phyloP scores from a whole-genome alignment of 148 eudicot species.

The Agrostemma githago region DNA sequence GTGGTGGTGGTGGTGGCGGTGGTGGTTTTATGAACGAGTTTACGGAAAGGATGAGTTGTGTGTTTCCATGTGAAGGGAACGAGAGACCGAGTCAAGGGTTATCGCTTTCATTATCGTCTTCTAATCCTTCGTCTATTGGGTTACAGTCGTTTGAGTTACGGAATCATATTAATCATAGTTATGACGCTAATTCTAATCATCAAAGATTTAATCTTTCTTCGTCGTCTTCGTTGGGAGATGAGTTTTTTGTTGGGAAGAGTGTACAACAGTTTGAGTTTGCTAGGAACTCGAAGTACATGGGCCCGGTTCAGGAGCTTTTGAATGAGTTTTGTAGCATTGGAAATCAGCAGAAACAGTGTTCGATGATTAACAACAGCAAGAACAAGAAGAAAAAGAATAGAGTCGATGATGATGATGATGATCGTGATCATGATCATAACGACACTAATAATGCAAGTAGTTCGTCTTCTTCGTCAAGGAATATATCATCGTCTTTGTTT shows the following conservation, averaged over 20 bases:
- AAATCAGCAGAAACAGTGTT: constrained; percentile 26
- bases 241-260: constrained; percentile 30
- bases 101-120: constrained; percentile 71
- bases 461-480: constrained; percentile 30
- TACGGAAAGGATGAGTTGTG: constrained; percentile 42
- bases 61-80: constrained; percentile 73
- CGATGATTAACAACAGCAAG: constrained; percentile 15
- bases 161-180: constrained; percentile 1
- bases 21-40: constrained; percentile 36
- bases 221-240: constrained; percentile 24
- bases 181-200: background rate
- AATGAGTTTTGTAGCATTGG: constrained; percentile 77
- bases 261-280: constrained; percentile 33
- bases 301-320: constrained; percentile 70
- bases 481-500: constrained; percentile 33
- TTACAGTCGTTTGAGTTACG: constrained; percentile 71
- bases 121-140: constrained; percentile 67
- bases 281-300: constrained; percentile 67
- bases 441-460: constrained; percentile 25
- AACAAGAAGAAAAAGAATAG: constrained; percentile 27
- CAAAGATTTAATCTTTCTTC: constrained; percentile 1
- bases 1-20: too few relatives aligned
- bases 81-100: constrained; percentile 95
- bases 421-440: background rate
- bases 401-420: constrained; percentile 13